Percentiles rank a stretch among this genome's conserved stretches.
phyloP scores from a whole-genome alignment of 2,329 filamentous ascomycete genomes.

The Clonostachys solani region DNA sequence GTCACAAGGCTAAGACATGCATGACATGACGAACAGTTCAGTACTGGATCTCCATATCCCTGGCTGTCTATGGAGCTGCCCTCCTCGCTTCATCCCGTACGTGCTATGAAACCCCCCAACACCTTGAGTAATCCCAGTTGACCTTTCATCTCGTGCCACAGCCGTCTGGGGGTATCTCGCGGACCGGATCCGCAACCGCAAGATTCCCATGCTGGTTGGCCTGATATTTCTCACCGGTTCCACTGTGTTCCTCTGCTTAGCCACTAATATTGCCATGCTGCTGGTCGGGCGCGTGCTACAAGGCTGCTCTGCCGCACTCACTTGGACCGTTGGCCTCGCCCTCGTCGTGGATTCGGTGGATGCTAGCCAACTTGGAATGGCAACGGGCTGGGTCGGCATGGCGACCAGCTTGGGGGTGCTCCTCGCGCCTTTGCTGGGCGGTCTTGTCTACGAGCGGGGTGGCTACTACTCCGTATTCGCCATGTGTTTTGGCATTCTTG shows the following conservation, averaged over 20 bases:
- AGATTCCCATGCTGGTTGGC: constrained; percentile 23
- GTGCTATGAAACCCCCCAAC: constrained; percentile 3
- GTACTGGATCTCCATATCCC: constrained; percentile 27
- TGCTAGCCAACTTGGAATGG: constrained; percentile 18
- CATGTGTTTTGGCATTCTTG: constrained; percentile 27
- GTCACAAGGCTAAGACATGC: not conserved
- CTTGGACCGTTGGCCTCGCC: constrained; percentile 28
- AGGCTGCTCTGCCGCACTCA: constrained; percentile 23
- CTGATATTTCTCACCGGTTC: constrained; percentile 19
- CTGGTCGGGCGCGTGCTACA: constrained; percentile 23
- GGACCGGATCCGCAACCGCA: constrained; percentile 23
- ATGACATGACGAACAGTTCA: constrained; percentile 12
- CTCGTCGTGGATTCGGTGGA: constrained; percentile 27
- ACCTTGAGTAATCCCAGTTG: not conserved
- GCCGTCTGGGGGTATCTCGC: constrained; percentile 28
- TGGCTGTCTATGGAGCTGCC: constrained; percentile 23
- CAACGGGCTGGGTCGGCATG: constrained; percentile 25
- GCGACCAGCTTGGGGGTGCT: constrained; percentile 24
- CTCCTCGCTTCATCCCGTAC: constrained; percentile 22
- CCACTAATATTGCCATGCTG: constrained; percentile 20
- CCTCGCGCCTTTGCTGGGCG: constrained; percentile 22
- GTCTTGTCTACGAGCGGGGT: constrained; percentile 22
- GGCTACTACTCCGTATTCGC: constrained; percentile 26
- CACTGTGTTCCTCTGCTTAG: constrained; percentile 23
- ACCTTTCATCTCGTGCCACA: not conserved